A percentile compares a stretch with the other conserved stretches of the same genome.
Conservation (phyloP, 352 stramenopile species). For the Phytophthora palmivora region DNA sequence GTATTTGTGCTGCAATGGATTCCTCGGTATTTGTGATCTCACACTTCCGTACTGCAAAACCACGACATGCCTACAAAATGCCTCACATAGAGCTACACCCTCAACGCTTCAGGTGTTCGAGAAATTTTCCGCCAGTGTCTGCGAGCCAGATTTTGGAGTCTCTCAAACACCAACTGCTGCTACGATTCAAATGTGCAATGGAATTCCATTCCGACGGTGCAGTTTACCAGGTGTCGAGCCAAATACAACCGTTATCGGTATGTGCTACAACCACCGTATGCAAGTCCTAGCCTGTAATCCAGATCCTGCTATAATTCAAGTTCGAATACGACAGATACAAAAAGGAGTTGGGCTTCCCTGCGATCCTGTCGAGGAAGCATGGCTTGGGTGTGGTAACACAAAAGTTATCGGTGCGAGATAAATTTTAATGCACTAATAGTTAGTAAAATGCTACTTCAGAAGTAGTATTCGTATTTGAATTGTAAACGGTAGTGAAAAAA, state of each 20-base stretch:
- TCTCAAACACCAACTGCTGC: slow-evolving; percentile 35
- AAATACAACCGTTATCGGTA: slow-evolving; percentile 23
- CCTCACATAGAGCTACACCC: slow-evolving; percentile 5
- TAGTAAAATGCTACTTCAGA: no score
- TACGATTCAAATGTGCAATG: slow-evolving; percentile 40
- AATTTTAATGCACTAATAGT: no score
- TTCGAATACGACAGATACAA: slow-evolving; percentile 37
- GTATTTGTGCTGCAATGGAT: no score
- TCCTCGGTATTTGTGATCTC: slow-evolving; percentile 29
- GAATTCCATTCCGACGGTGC: slow-evolving; percentile 41
- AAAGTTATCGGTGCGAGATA: no score
- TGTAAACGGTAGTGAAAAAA: no score
- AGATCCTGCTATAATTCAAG: slow-evolving; percentile 37
- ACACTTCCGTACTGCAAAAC: slow-evolving; percentile 24
- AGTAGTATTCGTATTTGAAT: no score
- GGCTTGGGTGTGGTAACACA: slow-evolving; percentile 51
- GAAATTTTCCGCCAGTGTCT: slow-evolving; percentile 17
- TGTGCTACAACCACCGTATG: slow-evolving; percentile 50
- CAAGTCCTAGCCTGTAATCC: slow-evolving; percentile 42
- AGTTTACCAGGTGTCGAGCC: slow-evolving; percentile 11
- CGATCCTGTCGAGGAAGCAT: slow-evolving; percentile 36
- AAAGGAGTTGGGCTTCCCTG: slow-evolving; percentile 24
- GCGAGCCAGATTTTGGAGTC: slow-evolving; percentile 20
- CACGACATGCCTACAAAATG: slow-evolving; percentile 21
- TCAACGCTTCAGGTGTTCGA: slow-evolving; percentile 28